Base-by-base conservation (phyloP, 2,329 filamentous ascomycete species). In the Parastagonospora nodorum region DNA sequence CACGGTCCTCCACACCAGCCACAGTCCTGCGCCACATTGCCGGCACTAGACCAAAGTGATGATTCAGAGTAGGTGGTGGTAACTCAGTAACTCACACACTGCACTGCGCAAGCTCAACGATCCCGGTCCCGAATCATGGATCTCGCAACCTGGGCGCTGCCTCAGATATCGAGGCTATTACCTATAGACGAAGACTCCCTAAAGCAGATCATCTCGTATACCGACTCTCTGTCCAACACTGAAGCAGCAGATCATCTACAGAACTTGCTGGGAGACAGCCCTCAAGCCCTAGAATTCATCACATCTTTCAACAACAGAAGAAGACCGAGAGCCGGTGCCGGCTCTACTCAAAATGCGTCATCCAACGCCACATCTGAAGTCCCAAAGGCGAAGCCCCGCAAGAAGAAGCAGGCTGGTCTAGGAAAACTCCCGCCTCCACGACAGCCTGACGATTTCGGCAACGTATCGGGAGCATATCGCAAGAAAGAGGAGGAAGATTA, bases 111-210 rank as follows among this genome's bases (percentile, higher is more conserved):
- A 27, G 16, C 12, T 24, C 5, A 24, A 24, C 19, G 19, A 24
- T 24, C 19, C 19, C 19, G 19, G 19, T 24, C 19, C 5, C n/a
- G 40, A 39, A 57, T 50, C 9, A 75, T 75, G 74, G 71, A 74
- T 57, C 65, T 82, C 12, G 66, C 75, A 44, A 57, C 67, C 28
- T 88, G 85, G 85, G 85, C 85, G 27, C 65, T 86, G 35, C 80
- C 88, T 42, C 90, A 92, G 68, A 84, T 99, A 7, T 86, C 87
- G 19, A 85, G 85, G 67, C 81, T 99, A 12, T 82, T 99, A 1
- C 91, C 92, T 7, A 80, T 97, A 9, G 92, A 96, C 31, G 86
- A 96, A 31, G 86, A 89, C 10, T 92, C 93, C 35, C 80, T 97
- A 29, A 84, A 86, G 67, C 90, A 97, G 69, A 83, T 97, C 37